These are phyloP conservation scores for Saururus chinensis DNA, from an alignment of 164 flowering plant genomes.

Conservation along the genomic window DNA sequence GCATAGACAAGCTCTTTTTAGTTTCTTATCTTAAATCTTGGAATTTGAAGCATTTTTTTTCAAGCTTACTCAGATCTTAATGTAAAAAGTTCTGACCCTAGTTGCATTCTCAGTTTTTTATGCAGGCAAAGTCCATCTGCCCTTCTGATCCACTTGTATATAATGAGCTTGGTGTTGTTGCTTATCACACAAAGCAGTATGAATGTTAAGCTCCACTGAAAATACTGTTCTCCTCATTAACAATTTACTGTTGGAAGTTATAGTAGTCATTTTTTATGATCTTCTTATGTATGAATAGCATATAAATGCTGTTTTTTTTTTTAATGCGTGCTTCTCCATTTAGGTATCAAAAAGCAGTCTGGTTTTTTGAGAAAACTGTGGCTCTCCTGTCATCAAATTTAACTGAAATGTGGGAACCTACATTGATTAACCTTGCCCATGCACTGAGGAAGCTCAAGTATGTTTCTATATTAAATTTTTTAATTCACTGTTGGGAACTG, in stretches of 20 bases:
- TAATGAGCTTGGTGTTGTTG: constrained; percentile 96
- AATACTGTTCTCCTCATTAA: not conserved
- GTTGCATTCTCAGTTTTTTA: constrained; percentile 52
- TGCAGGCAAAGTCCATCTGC: constrained; percentile 89
- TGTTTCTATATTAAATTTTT: constrained; percentile 4
- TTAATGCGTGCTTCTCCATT: not conserved
- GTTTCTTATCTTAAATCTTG: no score
- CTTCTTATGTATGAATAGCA: not conserved
- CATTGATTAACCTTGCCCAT: constrained; percentile 92
- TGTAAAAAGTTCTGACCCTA: not conserved
- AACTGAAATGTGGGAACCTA: constrained; percentile 93
- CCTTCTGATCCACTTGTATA: constrained; percentile 91
- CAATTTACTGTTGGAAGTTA: not conserved
- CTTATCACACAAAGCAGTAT: constrained; percentile 93
- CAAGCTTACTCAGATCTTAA: no score
- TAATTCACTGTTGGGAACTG: not conserved
- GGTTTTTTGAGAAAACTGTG: constrained; percentile 91
- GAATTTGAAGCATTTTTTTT: no score
- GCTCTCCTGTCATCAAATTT: constrained; percentile 54
- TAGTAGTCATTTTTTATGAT: not conserved
- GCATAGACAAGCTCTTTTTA: no score
- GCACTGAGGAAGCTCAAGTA: constrained; percentile 78
- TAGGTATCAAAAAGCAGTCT: constrained; percentile 79
- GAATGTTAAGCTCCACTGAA: constrained; percentile 5
- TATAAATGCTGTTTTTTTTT: not conserved